phyloP scores from a whole-genome alignment of 257 asterid species.

The Mitragyna speciosa region DNA sequence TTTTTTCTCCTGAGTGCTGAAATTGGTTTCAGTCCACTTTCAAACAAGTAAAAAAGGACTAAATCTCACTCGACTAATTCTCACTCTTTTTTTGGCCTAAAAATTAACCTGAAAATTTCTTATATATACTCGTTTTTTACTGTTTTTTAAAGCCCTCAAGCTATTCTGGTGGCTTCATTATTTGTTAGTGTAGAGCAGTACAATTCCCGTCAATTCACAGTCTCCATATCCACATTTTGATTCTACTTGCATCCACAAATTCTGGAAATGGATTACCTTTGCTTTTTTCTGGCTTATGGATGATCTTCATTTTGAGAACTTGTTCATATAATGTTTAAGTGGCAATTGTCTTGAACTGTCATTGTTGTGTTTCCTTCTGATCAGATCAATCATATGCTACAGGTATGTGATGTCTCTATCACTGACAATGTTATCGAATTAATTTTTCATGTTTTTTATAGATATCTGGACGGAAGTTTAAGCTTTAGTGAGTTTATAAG shows the following conservation, averaged over 20 bases:
- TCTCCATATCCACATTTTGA: background rate
- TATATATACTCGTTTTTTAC: background rate
- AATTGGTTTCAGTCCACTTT: background rate
- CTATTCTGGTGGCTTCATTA: background rate
- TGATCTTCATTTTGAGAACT: background rate
- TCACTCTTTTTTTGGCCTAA: background rate
- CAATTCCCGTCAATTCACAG: background rate
- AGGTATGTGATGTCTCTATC: constrained; percentile 76
- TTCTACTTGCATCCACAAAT: background rate
- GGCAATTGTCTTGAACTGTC: background rate
- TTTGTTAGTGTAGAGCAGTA: background rate
- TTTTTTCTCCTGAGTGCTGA: background rate
- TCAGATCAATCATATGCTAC: constrained; percentile 21
- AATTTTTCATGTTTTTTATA: constrained; percentile 72
- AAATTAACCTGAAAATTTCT: background rate
- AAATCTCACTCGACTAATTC: background rate
- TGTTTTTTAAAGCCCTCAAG: background rate
- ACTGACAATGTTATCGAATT: constrained; percentile 59
- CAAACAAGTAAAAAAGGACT: background rate
- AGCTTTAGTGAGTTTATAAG: constrained; percentile 70
- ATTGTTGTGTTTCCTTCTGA: background rate
- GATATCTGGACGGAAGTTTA: constrained; percentile 67
- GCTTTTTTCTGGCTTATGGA: background rate
- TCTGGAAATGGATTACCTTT: background rate
- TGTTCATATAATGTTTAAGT: background rate